Evolutionary conservation across 2,329 filamentous ascomycete genomes (phyloP), one percentile per base, ranked within the genome.

Genomic region (Acephala macrosclerotiorum): DNA sequence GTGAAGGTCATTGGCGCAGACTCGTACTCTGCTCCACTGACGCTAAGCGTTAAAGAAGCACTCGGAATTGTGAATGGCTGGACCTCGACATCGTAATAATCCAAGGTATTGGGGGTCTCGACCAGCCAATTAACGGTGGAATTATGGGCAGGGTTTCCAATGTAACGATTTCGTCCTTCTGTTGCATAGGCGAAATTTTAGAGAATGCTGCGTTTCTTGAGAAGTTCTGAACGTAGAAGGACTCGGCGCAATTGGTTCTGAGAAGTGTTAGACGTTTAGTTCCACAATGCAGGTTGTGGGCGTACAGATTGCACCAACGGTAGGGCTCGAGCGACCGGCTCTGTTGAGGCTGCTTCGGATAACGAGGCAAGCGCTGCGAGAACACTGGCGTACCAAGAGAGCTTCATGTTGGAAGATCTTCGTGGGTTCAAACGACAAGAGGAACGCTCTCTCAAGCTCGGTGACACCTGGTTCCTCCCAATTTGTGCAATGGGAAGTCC

Each of bases 81-180:
- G 6, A 65, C 58, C 12, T 60, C 60, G 11, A 70, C 60, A 64
- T 70, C 66, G 18, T 71, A 71, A 74, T 67, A 71, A 16, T 58
- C 58, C 14, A 61, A 63, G 26, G 61, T 58, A 20, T 61, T 42
- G 16, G 64, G 64, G 2, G 56, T 59, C 11, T 57, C 47, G 33
- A 83, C 76, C 25, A 78, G 77, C 61, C 81, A 84, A 73, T 82
- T 79, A 60, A 83, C 77, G 6, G 81, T 84, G 61, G 78, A 77
- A 63, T 83, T 81, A 76, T 70, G 68, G 18, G 67, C 68, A 14
- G 47, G 61, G 20, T 64, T 61, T 25, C 68, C 68, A 59, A 70
- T 70, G 29, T 67, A 67, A 2, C 68, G 55, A 25, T 69, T 70
- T 36, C 68, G 58, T 22, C 47, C 53, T n/a, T 53, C 55, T 18